Conservation (phyloP, 345 rosid species). For the Pugionium dolabratum region DNA sequence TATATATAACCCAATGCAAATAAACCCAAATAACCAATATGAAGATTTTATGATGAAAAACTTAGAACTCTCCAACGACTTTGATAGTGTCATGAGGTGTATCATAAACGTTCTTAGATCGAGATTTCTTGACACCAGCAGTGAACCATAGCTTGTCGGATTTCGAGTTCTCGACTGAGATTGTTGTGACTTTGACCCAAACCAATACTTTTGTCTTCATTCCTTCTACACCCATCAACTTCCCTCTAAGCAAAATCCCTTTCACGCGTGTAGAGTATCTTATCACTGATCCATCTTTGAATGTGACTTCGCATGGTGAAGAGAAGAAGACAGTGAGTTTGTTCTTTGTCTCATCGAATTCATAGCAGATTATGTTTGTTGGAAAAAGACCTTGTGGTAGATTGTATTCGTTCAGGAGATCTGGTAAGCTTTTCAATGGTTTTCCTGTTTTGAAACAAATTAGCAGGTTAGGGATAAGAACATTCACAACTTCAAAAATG, state of each 20-base stretch:
- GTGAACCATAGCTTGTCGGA: conserved; percentile 96
- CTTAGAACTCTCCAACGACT: conserved; percentile 76
- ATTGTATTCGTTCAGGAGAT: conserved; percentile 86
- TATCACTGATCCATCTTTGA: conserved; percentile 81
- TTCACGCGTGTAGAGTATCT: conserved; percentile 85
- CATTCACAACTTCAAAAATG: not conserved
- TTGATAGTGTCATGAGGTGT: conserved; percentile 59
- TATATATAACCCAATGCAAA: conserved; percentile 27
- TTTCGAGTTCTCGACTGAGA: conserved; percentile 69
- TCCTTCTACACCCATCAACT: conserved; percentile 80
- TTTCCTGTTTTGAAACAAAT: conserved; percentile 53
- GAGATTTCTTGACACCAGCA: conserved; percentile 89
- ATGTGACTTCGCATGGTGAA: conserved; percentile 73
- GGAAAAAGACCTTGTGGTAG: conserved; percentile 94
- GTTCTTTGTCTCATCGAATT: conserved; percentile 81
- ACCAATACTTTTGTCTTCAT: conserved; percentile 95
- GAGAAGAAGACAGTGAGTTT: conserved; percentile 79
- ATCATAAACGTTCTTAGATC: conserved; percentile 67
- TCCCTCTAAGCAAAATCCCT: conserved; percentile 70
- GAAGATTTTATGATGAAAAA: conserved; percentile 23
- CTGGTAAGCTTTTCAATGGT: conserved; percentile 72
- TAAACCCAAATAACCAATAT: conserved; percentile 26
- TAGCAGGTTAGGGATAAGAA: not conserved
- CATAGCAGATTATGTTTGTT: conserved; percentile 78
- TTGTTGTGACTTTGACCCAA: conserved; percentile 83